These are phyloP conservation scores for cucumber (Cucumis sativus) DNA, from an alignment of 306 rosid species.

Conservation along the genomic window DNA sequence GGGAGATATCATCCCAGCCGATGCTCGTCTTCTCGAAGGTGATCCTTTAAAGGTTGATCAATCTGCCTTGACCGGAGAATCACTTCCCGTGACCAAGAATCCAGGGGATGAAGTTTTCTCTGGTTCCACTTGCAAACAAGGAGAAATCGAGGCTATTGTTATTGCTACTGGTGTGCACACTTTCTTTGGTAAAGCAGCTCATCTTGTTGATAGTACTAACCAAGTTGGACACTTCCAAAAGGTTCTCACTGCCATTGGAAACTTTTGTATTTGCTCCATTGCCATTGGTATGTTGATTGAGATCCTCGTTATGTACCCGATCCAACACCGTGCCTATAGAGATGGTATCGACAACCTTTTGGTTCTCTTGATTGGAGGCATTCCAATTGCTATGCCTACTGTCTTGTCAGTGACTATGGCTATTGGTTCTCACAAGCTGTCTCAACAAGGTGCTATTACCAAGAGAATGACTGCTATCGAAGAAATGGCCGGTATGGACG, in stretches of 20 bases:
- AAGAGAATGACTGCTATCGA: constrained; percentile 98
- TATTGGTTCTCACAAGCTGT: constrained; percentile 92
- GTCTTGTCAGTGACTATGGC: constrained; percentile 99
- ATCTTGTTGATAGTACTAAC: constrained; percentile 92
- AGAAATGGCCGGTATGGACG: constrained; percentile 99
- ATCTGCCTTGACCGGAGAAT: constrained; percentile 96
- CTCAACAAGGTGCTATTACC: constrained; percentile 97
- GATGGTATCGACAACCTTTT: constrained; percentile 89
- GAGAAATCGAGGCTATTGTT: constrained; percentile 93
- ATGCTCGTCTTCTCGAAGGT: constrained; percentile 99
- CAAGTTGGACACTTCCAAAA: constrained; percentile 99
- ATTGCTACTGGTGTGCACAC: constrained; percentile 99
- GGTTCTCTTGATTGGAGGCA: constrained; percentile 97
- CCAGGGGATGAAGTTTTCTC: constrained; percentile 98
- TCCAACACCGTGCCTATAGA: constrained; percentile 75
- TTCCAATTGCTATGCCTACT: constrained; percentile 99
- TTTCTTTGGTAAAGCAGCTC: constrained; percentile 97
- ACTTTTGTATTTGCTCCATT: constrained; percentile 92
- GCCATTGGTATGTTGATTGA: constrained; percentile 84
- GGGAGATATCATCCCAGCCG: constrained; percentile 95
- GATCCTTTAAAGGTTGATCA: constrained; percentile 91
- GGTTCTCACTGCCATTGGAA: constrained; percentile 89
- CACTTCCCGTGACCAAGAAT: constrained; percentile 79
- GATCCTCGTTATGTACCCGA: constrained; percentile 90
- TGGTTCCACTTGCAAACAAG: constrained; percentile 97